Evolutionary conservation across 345 rosid species (phyloP), one percentile per base, ranked within the genome.

Genomic region (Eucalyptus regnans): DNA sequence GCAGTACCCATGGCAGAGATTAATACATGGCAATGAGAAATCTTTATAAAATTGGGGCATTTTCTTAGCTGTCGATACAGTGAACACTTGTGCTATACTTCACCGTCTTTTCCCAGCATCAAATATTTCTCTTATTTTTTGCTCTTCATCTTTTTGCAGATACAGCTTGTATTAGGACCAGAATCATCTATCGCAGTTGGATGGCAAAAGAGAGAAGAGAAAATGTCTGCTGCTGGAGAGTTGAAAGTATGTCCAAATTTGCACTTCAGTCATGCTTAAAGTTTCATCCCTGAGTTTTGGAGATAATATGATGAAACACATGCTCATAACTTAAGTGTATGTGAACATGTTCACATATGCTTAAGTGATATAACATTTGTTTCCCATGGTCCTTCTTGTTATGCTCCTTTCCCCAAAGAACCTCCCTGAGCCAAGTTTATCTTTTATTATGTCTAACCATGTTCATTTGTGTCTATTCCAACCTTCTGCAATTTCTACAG

Each of bases 191-290:
- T 97, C 89, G 89, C 93, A 88, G 96, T 96, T 71, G 99, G 99
- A 86, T 98, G 98, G 98, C 94, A 91, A 89, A 96, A 94, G 94
- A 95, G 93, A 93, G 97, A 96, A n/a, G 93, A 94, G 92, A 94
- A 93, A 89, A 93, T 92, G 91, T 91, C 98, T 92, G 98, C 98
- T 91, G 90, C 90, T 87, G 98, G 97, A 92, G 96, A 94, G 79
- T 87, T 96, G 92, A 96, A 93, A 96, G 99, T 98, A 91, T 88
- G 86, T 87, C 46, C 48, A 76, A 76, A 76, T 76, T 76, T 41
- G 84, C 5, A 41, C 84, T 41, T 76, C 25, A 76, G 88, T 62
- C 54, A 71, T 90, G 86, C 89, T 76, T 5, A 50, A 76, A 50
- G 31, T 33, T 13, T 68, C 52, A n/a, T 86, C 9, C 71, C 52